A percentile compares a stretch with the other conserved stretches of the same genome.
Evolutionary conservation across 257 asterid genomes (phyloP).

Genomic region (Salvia miltiorrhiza): DNA sequence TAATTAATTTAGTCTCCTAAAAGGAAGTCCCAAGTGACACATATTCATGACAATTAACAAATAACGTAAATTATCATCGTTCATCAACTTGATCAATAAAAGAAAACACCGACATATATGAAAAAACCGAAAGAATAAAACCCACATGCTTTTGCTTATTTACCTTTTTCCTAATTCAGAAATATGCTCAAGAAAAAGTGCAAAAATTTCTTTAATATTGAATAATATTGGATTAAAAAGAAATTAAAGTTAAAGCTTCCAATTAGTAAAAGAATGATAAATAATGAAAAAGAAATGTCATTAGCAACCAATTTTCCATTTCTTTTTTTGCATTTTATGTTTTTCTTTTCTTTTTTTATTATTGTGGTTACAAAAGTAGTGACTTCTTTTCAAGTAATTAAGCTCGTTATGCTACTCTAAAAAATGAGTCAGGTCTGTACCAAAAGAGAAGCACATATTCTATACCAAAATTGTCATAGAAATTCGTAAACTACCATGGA

Average conservation of each 20-base stretch:
- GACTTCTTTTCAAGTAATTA: slow-evolving; percentile 34
- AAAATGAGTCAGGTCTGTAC: background rate
- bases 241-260: slow-evolving; percentile 18
- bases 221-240: background rate
- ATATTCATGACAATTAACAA: background rate
- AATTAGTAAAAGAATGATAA: slow-evolving; percentile 12
- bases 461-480: background rate
- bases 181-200: slow-evolving; percentile 25
- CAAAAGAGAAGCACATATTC: background rate
- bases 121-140: slow-evolving; percentile 17
- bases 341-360: background rate
- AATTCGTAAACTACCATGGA: background rate
- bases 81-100: slow-evolving; percentile 8
- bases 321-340: background rate
- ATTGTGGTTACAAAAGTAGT: background rate
- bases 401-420: slow-evolving; percentile 15
- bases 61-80: background rate
- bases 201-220: slow-evolving; percentile 4
- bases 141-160: slow-evolving; percentile 5
- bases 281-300: slow-evolving; percentile 1
- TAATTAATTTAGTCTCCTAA: background rate
- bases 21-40: background rate
- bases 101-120: slow-evolving; percentile 10
- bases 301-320: slow-evolving; percentile 1
- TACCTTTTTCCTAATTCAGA: slow-evolving; percentile 27